Conservation (phyloP, 139 green algal genomes). For the Chlamydomonas incerta region DNA sequence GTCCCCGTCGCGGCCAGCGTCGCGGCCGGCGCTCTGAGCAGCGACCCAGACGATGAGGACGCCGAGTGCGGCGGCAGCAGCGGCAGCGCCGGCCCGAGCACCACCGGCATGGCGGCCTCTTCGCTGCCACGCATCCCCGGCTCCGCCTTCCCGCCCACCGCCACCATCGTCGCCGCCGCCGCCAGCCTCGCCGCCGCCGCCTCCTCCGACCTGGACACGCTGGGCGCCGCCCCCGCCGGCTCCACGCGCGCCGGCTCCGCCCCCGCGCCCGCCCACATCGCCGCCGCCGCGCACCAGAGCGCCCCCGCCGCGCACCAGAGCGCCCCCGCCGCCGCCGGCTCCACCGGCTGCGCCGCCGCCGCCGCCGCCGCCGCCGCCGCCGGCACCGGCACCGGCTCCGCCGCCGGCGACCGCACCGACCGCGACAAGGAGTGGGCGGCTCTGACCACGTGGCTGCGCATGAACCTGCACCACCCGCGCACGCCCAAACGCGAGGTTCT, state of each 20-base stretch:
- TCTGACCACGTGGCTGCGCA: constrained; percentile 68
- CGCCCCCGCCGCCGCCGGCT: neutral
- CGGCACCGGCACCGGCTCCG: neutral
- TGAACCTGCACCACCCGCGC: constrained; percentile 68
- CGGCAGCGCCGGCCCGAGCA: no score
- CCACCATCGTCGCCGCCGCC: no score
- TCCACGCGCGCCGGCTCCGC: no score
- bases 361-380: neutral
- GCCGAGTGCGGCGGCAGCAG: neutral
- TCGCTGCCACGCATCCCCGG: no score
- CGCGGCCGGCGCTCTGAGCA: neutral
- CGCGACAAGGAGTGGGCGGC: constrained; percentile 68
- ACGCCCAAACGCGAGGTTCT: constrained; percentile 65
- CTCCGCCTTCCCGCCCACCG: no score
- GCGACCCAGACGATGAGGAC: constrained; percentile 32
- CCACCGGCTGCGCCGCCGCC: neutral
- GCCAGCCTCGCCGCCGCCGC: no score
- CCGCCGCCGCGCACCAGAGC: no score
- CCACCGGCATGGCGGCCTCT: no score
- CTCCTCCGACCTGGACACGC: neutral
- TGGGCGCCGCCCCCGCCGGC: no score
- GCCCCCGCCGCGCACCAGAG: no score
- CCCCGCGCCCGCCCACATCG: neutral
- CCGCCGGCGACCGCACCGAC: neutral
- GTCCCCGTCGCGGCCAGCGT: no score